phyloP scores from a whole-genome alignment of 805 yeast genomes.

The Sugiyamaella smithiae region DNA sequence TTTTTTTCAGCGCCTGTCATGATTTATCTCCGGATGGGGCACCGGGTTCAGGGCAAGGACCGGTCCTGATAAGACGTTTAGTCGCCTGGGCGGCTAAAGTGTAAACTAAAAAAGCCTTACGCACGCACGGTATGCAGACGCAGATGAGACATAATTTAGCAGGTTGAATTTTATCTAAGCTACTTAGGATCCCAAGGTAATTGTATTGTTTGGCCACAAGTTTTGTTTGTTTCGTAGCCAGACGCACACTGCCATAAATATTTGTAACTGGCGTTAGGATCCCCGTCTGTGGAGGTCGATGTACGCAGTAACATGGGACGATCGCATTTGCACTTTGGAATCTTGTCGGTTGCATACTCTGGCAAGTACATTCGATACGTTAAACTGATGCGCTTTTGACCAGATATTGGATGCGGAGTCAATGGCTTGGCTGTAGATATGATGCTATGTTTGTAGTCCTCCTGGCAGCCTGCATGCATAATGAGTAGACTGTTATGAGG shows the following conservation, averaged over 20 bases:
- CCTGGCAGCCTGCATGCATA: constrained; percentile 82
- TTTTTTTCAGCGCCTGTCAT: too few relatives aligned
- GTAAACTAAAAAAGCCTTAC: too few relatives aligned
- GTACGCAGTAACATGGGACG: constrained; percentile 55
- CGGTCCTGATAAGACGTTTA: too few relatives aligned
- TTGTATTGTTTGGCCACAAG: constrained; percentile 25
- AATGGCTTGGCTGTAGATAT: constrained; percentile 42
- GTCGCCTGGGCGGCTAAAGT: too few relatives aligned
- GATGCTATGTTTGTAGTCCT: constrained; percentile 65
- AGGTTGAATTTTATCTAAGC: too few relatives aligned
- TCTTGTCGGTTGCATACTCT: constrained; percentile 36
- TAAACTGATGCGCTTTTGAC: constrained; percentile 54
- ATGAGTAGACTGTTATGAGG: constrained; percentile 68
- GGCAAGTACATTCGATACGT: constrained; percentile 60
- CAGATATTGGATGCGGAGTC: constrained; percentile 48
- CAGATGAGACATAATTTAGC: too few relatives aligned
- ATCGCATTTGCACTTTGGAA: constrained; percentile 43
- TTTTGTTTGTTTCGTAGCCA: constrained; percentile 29
- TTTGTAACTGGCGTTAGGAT: constrained; percentile 43
- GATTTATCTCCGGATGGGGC: too few relatives aligned
- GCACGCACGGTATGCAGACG: too few relatives aligned
- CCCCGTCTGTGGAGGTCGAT: constrained; percentile 40
- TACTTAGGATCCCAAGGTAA: constrained; percentile 18
- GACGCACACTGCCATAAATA: constrained; percentile 66
- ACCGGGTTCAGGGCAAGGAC: too few relatives aligned